These are phyloP conservation scores for Hirschfeldia incana DNA, from an alignment of 345 rosid genomes.

Conservation along the genomic window DNA sequence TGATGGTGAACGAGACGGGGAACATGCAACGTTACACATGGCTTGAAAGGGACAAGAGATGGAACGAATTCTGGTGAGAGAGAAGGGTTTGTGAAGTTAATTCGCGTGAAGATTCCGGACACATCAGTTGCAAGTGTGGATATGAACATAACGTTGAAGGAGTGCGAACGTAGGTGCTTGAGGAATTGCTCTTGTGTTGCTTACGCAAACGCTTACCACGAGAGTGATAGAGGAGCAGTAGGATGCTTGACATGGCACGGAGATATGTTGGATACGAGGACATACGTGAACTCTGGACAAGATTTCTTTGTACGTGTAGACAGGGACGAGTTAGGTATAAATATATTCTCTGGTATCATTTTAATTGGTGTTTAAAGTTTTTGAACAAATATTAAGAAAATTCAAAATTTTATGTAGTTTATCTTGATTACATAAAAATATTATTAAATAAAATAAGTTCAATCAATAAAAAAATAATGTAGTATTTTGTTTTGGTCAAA, in stretches of 20 bases:
- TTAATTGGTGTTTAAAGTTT: too few species aligned
- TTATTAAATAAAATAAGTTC: too few species aligned
- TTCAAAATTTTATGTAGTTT: too few species aligned
- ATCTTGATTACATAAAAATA: too few species aligned
- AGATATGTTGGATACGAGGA: slow-evolving; percentile 44
- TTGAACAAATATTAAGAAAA: too few species aligned
- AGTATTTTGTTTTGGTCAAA: too few species aligned
- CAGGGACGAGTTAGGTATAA: background rate
- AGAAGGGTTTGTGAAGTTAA: slow-evolving; percentile 57
- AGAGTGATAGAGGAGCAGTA: slow-evolving; percentile 24
- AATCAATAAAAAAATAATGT: too few species aligned
- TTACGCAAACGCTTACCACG: slow-evolving; percentile 49
- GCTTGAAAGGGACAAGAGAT: slow-evolving; percentile 39
- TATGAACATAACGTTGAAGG: slow-evolving; percentile 45
- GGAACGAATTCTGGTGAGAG: slow-evolving; percentile 49
- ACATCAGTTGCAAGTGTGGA: slow-evolving; percentile 44
- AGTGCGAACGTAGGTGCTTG: slow-evolving; percentile 45
- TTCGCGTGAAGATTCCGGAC: slow-evolving; percentile 51
- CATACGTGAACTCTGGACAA: slow-evolving; percentile 41
- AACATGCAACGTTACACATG: slow-evolving; percentile 46
- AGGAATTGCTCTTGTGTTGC: slow-evolving; percentile 58
- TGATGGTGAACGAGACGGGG: slow-evolving; percentile 58
- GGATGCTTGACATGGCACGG: slow-evolving; percentile 67
- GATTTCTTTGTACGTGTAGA: slow-evolving; percentile 52
- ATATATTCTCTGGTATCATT: background rate